Conservation (phyloP, 805 yeast species). For the Wickerhamiella australiensis region DNA sequence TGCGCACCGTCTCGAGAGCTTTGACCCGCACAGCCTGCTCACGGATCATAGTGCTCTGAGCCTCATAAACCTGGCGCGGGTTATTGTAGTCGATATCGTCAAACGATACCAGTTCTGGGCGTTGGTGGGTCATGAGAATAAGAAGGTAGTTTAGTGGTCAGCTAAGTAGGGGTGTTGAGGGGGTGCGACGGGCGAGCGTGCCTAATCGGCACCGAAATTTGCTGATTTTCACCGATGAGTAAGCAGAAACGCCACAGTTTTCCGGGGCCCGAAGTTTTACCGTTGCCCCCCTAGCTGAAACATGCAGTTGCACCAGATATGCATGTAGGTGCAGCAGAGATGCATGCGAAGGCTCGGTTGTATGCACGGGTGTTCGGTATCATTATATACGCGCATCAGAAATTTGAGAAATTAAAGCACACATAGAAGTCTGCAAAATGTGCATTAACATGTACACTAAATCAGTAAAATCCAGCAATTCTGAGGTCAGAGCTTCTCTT, state of each 20-base stretch:
- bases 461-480: too few relatives aligned
- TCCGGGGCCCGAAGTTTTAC: too few relatives aligned
- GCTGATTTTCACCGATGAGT: too few relatives aligned
- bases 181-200: too few relatives aligned
- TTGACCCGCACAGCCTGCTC: slow-evolving; percentile 68
- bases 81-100: slow-evolving; percentile 71
- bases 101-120: slow-evolving; percentile 64
- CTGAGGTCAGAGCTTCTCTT: too few relatives aligned
- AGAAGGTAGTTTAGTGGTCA: not conserved
- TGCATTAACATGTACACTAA: not conserved
- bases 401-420: too few relatives aligned
- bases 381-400: too few relatives aligned
- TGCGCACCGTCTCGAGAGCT: slow-evolving; percentile 55
- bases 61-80: slow-evolving; percentile 47
- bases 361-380: too few relatives aligned
- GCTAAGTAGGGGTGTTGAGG: not conserved
- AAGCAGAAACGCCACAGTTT: too few relatives aligned
- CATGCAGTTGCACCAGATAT: not conserved
- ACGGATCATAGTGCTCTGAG: slow-evolving; percentile 66
- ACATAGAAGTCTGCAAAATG: not conserved
- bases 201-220: too few relatives aligned
- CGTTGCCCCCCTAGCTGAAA: not conserved
- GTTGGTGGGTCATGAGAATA: slow-evolving; percentile 23
- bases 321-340: too few relatives aligned
- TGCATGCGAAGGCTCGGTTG: too few relatives aligned